Conservation (phyloP, 176 grass and related monocot species). For the Carex littledalei region DNA sequence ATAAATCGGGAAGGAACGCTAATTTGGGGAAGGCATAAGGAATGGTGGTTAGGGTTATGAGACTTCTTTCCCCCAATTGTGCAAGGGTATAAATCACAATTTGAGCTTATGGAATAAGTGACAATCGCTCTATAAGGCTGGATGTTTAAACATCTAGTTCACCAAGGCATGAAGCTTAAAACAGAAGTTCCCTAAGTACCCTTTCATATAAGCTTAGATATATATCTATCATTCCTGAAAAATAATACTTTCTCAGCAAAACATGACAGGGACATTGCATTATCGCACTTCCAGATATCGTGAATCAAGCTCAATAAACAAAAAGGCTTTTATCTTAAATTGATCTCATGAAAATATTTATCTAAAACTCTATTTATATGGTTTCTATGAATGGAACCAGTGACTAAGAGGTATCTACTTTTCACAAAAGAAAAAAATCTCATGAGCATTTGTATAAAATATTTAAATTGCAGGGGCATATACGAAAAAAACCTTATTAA, state of each 20-base stretch:
- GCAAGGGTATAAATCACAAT: not conserved
- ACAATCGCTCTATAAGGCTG: not conserved
- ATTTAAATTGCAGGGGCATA: not conserved
- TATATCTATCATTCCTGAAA: not conserved
- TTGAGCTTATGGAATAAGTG: not conserved
- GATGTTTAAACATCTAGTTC: not conserved
- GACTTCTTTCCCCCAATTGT: not conserved
- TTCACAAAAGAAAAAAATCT: too few species aligned
- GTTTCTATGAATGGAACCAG: too few species aligned
- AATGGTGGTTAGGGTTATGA: not conserved
- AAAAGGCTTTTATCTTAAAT: not conserved
- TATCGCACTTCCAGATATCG: not conserved
- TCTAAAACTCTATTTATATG: too few species aligned
- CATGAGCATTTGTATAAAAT: not conserved
- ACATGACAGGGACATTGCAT: not conserved
- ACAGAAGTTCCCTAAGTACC: not conserved
- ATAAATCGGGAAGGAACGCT: not conserved
- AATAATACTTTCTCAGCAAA: not conserved
- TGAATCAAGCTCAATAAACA: not conserved
- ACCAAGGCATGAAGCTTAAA: not conserved
- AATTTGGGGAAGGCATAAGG: not conserved
- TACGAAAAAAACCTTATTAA: not conserved
- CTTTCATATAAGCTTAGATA: not conserved
- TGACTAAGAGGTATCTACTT: too few species aligned
- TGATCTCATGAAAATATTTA: not conserved